phyloP scores from a whole-genome alignment of 169 alveolate species.

The Perkinsus chesapeaki region DNA sequence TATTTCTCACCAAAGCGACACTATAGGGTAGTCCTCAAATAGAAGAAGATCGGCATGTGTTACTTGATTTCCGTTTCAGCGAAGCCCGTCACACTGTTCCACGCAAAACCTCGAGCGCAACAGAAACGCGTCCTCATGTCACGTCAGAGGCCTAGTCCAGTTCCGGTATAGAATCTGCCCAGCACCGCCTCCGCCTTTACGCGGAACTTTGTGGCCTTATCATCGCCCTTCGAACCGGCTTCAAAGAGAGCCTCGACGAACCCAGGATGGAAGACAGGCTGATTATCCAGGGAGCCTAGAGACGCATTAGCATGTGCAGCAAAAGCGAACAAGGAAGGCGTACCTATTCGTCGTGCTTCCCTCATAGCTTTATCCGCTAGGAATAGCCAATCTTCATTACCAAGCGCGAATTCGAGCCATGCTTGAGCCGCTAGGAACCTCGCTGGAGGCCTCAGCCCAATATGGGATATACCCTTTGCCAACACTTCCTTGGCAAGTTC shows the following conservation, averaged over 20 bases:
- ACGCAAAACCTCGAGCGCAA: background rate
- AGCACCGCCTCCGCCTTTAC: background rate
- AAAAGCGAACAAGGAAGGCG: background rate
- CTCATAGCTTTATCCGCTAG: background rate
- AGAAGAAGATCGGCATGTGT: too few relatives aligned
- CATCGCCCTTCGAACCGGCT: background rate
- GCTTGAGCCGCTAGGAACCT: background rate
- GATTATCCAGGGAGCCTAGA: background rate
- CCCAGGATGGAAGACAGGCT: background rate
- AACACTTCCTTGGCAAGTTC: background rate
- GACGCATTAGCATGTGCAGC: background rate
- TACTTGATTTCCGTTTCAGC: too few relatives aligned
- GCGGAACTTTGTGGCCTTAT: background rate
- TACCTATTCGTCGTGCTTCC: background rate
- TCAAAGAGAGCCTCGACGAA: background rate
- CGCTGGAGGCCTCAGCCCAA: background rate
- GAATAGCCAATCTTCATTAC: background rate
- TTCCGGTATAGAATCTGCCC: background rate
- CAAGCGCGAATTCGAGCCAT: background rate
- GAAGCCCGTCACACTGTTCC: too few relatives aligned
- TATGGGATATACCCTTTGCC: background rate
- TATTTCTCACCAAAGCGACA: too few relatives aligned
- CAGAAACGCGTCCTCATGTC: background rate
- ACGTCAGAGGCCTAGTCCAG: background rate
- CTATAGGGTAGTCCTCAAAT: too few relatives aligned